Conservation (phyloP, 306 rosid genomes). For the Nissolia schottii region DNA sequence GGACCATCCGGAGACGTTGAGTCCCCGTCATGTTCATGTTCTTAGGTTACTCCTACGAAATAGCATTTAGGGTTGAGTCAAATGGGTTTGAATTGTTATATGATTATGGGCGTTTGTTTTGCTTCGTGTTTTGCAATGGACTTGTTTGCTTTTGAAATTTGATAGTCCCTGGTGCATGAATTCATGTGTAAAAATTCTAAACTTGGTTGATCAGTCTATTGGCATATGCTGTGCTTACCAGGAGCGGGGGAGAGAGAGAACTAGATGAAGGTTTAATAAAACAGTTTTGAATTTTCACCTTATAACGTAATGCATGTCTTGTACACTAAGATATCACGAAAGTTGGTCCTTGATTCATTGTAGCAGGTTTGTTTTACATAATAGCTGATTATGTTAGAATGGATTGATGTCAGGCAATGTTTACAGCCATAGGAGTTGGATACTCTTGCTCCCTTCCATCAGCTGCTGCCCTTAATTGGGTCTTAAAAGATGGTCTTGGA, state of each 20-base stretch:
- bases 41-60: no score
- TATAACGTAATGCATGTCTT: background rate
- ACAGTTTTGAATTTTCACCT: background rate
- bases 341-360: background rate
- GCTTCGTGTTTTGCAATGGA: background rate
- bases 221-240: background rate
- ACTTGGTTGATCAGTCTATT: background rate
- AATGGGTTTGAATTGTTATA: background rate
- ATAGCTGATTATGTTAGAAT: constrained; percentile 27
- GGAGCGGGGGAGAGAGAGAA: no score
- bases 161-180: background rate
- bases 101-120: background rate
- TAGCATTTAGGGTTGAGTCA: no score
- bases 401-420: constrained; percentile 73
- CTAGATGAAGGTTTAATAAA: background rate
- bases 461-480: constrained; percentile 94
- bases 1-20: no score
- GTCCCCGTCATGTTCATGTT: no score
- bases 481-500: constrained; percentile 91
- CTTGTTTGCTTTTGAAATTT: background rate
- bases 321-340: background rate
- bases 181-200: background rate
- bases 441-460: constrained; percentile 77
- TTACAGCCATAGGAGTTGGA: constrained; percentile 88
- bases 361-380: background rate